Percentiles rank a stretch among this genome's conserved stretches.
Conservation (phyloP, 2,329 filamentous ascomycete genomes). For the Chaetomiaceae sp. region DNA sequence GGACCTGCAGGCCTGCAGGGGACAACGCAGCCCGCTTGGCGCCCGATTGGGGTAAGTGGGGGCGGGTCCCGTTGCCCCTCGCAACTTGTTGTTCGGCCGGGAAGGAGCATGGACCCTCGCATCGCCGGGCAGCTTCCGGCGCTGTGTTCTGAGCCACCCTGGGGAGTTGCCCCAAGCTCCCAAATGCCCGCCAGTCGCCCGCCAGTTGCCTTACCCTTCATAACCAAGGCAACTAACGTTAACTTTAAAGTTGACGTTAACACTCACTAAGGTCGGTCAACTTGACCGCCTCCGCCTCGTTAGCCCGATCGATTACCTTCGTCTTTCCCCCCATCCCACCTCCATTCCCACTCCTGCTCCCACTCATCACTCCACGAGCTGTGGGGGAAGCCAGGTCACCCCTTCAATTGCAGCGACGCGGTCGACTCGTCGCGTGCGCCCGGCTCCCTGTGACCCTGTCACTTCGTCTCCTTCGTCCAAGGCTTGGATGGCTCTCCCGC, state of each 20-base stretch:
- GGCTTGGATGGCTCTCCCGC: constrained; percentile 13
- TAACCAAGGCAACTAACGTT: neutral
- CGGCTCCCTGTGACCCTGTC: constrained; percentile 8
- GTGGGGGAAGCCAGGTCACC: constrained; percentile 18
- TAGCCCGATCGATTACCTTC: too few relatives aligned
- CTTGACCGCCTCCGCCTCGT: too few relatives aligned
- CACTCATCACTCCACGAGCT: constrained; percentile 10
- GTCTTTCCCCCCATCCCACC: neutral
- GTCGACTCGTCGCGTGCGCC: neutral
- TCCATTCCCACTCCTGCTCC: neutral
- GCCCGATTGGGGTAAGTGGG: constrained; percentile 17
- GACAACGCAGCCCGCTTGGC: neutral
- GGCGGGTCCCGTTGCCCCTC: constrained; percentile 21
- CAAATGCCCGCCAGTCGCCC: constrained; percentile 9
- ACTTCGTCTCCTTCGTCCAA: neutral
- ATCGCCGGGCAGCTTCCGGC: neutral
- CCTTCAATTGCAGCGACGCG: constrained; percentile 3
- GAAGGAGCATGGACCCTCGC: constrained; percentile 16
- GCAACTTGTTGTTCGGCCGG: constrained; percentile 17
- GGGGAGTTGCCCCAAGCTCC: neutral
- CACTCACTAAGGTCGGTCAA: too few relatives aligned
- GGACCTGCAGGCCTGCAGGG: constrained; percentile 12
- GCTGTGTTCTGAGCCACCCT: neutral
- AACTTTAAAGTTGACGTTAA: too few relatives aligned
- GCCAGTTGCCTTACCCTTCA: too few relatives aligned